Percentiles rank a stretch among this genome's conserved stretches.
Conservation (phyloP, 352 stramenopile species). For the Aphanomyces astaci region DNA sequence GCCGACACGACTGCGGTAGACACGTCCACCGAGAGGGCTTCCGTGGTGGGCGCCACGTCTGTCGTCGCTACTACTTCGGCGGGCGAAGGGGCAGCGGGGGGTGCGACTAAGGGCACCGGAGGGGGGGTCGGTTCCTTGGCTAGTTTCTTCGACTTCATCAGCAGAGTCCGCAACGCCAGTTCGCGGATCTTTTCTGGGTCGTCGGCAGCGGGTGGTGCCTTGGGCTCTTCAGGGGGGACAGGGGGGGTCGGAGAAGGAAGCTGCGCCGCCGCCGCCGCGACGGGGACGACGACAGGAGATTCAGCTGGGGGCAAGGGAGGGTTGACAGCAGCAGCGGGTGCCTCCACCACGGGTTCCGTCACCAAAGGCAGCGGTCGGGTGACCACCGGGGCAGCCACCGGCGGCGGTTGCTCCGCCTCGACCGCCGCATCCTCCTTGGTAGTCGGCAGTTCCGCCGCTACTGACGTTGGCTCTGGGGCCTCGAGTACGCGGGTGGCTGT, state of each 20-base stretch:
- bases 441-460: background rate
- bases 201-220: constrained; percentile 3
- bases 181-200: constrained; percentile 17
- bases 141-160: constrained; percentile 19
- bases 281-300: background rate
- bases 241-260: background rate
- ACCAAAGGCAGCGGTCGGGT: background rate
- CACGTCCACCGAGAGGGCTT: too few species aligned
- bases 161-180: background rate
- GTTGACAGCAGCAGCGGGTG: background rate
- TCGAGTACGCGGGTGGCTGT: constrained; percentile 6
- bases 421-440: background rate
- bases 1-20: too few species aligned
- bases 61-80: too few species aligned
- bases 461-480: too few species aligned
- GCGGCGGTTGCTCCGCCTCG: background rate
- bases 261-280: constrained; percentile 17
- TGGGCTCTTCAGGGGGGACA: background rate
- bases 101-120: too few species aligned
- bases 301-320: background rate
- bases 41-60: background rate
- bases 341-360: constrained; percentile 5
- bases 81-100: too few species aligned
- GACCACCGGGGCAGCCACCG: background rate
- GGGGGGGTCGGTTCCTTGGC: constrained; percentile 11